phyloP scores from a whole-genome alignment of 495 filamentous ascomycete species.

The Neurospora sp. region DNA sequence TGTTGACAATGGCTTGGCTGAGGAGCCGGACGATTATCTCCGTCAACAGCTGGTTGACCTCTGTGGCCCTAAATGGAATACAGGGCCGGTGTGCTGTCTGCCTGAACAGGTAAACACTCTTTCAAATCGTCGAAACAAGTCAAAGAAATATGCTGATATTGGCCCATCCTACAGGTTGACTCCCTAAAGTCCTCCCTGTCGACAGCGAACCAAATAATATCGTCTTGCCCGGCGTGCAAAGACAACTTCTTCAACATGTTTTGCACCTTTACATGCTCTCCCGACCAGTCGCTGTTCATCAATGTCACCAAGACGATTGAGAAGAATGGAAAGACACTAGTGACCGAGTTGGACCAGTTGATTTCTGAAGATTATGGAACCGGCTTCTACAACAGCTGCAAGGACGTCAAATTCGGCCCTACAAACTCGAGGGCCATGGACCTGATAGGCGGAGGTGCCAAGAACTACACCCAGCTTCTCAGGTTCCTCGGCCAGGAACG shows the following conservation, averaged over 20 bases:
- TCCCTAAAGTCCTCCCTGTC: conserved; percentile 70
- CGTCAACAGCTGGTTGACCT: conserved; percentile 70
- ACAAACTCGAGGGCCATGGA: conserved; percentile 88
- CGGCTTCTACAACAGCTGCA: conserved; percentile 94
- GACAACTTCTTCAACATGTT: conserved; percentile 97
- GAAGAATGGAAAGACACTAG: conserved; percentile 57
- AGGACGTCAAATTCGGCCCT: conserved; percentile 94
- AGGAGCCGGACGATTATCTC: conserved; percentile 56
- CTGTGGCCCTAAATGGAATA: conserved; percentile 77
- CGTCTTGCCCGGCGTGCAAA: conserved; percentile 89
- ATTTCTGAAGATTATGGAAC: conserved; percentile 76
- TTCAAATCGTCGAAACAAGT: background rate
- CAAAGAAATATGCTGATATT: background rate
- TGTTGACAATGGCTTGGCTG: conserved; percentile 80
- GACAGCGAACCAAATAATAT: conserved; percentile 79
- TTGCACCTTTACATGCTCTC: conserved; percentile 95
- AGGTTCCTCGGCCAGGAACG: conserved; percentile 91
- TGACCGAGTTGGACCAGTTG: conserved; percentile 86
- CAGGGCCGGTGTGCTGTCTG: conserved; percentile 75
- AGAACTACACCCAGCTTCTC: conserved; percentile 74
- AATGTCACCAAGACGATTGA: conserved; percentile 74
- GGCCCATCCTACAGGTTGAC: conserved; percentile 46
- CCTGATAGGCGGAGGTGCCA: conserved; percentile 90
- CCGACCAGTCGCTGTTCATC: conserved; percentile 88
- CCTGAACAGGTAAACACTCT: conserved; percentile 58